Percentiles rank a stretch among this genome's conserved stretches.
Conservation (phyloP, 2,329 filamentous ascomycete species). For the Beauveria caledonica region DNA sequence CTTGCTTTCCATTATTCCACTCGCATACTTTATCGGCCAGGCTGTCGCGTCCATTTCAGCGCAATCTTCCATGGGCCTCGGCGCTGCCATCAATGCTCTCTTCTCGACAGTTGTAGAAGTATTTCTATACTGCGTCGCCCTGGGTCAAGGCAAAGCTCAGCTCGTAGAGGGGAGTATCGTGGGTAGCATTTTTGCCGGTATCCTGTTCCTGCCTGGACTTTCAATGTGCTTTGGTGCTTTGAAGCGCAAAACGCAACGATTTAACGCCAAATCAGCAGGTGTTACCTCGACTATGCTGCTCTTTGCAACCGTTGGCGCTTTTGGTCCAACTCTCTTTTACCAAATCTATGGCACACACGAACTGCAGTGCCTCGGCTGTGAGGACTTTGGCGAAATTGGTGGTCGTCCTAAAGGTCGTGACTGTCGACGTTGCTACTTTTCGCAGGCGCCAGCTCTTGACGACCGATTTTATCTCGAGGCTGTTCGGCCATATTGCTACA, state of each 20-base stretch:
- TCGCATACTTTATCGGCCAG: constrained; percentile 98
- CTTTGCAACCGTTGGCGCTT: constrained; percentile 91
- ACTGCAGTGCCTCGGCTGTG: constrained; percentile 68
- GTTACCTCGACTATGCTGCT: constrained; percentile 97
- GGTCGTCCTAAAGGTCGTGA: constrained; percentile 48
- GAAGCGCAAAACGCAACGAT: constrained; percentile 95
- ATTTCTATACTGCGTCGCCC: constrained; percentile 90
- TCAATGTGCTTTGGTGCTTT: constrained; percentile 99
- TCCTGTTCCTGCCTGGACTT: constrained; percentile 85
- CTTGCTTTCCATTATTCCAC: constrained; percentile 84
- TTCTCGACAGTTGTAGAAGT: constrained; percentile 98
- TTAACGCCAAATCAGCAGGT: constrained; percentile 92
- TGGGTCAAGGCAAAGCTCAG: constrained; percentile 84
- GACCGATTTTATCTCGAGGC: constrained; percentile 87
- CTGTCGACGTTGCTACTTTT: constrained; percentile 90
- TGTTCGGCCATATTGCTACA: constrained; percentile 87
- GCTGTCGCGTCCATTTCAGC: constrained; percentile 97
- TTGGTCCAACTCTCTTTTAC: constrained; percentile 93
- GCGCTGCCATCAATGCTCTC: constrained; percentile 94
- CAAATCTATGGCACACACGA: constrained; percentile 98
- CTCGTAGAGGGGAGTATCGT: constrained; percentile 96
- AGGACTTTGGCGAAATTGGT: constrained; percentile 34
- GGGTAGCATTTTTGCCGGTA: constrained; percentile 94
- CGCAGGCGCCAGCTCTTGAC: constrained; percentile 72
- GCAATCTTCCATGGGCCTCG: constrained; percentile 96